Evolutionary conservation across 345 rosid species (phyloP).

Genomic region (Brassica cretica): DNA sequence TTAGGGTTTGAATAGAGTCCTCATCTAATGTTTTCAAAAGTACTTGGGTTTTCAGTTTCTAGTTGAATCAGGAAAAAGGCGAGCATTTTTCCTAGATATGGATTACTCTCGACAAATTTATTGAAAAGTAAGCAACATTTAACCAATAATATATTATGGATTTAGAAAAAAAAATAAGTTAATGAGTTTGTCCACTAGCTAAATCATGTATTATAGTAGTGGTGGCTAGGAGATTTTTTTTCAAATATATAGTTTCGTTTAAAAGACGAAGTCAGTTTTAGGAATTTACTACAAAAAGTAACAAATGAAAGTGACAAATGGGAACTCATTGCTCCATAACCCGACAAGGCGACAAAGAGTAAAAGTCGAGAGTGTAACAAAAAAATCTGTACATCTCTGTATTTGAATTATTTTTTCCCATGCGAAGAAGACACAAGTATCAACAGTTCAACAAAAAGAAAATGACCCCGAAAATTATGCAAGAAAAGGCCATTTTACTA

Average conservation of each 20-base stretch:
- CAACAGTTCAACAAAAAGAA: slow-evolving; percentile 5
- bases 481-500: not conserved
- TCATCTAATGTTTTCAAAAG: not conserved
- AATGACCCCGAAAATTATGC: slow-evolving; percentile 33
- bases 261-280: slow-evolving; percentile 8
- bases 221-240: not conserved
- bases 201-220: not conserved
- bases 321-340: slow-evolving; percentile 25
- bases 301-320: slow-evolving; percentile 39
- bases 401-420: slow-evolving; percentile 19
- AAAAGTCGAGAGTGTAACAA: slow-evolving; percentile 27
- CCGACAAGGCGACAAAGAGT: slow-evolving; percentile 39
- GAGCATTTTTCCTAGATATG: not conserved
- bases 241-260: not conserved
- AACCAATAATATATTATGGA: not conserved
- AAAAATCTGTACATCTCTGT: slow-evolving; percentile 4
- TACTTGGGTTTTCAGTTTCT: slow-evolving; percentile 3
- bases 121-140: not conserved
- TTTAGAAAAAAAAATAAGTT: not conserved
- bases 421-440: slow-evolving; percentile 15
- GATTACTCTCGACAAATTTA: not conserved
- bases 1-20: not conserved
- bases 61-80: slow-evolving; percentile 9
- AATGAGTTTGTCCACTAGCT: not conserved
- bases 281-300: slow-evolving; percentile 15